Percentiles rank a stretch among this genome's conserved stretches.
phyloP scores from a whole-genome alignment of 139 green algal genomes.

The Edaphochlamys debaryana region DNA sequence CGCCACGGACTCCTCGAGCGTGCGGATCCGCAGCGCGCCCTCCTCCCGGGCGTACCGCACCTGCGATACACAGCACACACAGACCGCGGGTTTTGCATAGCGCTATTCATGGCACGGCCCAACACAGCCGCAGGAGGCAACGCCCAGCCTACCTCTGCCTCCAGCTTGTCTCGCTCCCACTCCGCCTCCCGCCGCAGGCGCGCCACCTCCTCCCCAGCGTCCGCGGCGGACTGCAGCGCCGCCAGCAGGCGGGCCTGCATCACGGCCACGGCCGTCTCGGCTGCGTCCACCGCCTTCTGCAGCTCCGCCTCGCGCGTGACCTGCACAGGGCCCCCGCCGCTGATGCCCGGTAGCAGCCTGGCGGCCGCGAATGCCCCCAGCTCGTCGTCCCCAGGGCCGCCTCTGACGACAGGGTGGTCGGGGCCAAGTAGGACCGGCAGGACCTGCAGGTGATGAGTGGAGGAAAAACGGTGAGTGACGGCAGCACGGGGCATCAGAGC shows the following conservation, averaged over 20 bases:
- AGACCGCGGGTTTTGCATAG: no score
- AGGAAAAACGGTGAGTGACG: no score
- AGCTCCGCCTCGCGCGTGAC: slow-evolving; percentile 28
- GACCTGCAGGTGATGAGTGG: not conserved
- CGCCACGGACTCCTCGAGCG: slow-evolving; percentile 59
- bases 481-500: no score
- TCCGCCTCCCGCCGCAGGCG: slow-evolving; percentile 40
- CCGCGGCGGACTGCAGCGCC: slow-evolving; percentile 29
- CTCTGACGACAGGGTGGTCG: no score
- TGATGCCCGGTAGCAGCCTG: no score
- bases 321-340: no score
- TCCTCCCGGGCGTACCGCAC: slow-evolving; percentile 54
- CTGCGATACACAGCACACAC: no score
- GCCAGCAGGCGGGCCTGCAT: slow-evolving; percentile 60
- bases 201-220: slow-evolving; percentile 23
- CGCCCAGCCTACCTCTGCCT: slow-evolving; percentile 53
- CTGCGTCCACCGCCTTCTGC: slow-evolving; percentile 55
- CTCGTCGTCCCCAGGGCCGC: no score
- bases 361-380: no score
- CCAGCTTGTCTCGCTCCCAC: slow-evolving; percentile 33
- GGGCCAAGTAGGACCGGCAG: slow-evolving; percentile 14
- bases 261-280: slow-evolving; percentile 62
- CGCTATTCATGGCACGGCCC: no score
- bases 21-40: slow-evolving; percentile 46
- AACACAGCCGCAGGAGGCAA: no score